Conservation (phyloP, 345 rosid genomes). For the Aethionema arabicum region DNA sequence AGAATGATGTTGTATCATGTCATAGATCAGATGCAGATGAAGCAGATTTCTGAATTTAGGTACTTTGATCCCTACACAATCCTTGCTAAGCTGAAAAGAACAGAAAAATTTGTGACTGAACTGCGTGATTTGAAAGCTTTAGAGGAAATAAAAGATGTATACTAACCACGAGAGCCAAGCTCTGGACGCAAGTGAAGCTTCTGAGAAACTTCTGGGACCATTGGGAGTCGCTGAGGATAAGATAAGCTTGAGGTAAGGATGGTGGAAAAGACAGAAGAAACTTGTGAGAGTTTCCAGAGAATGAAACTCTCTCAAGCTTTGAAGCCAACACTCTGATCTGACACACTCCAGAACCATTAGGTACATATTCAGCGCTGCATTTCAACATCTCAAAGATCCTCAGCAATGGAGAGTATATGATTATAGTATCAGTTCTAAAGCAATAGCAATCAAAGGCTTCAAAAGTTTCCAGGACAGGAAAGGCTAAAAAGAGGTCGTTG, state of each 20-base stretch:
- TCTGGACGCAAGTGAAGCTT: constrained; percentile 19
- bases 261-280: constrained; percentile 15
- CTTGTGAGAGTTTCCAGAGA: constrained; percentile 3
- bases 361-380: constrained; percentile 19
- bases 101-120: constrained; percentile 5
- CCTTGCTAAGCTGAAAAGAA: constrained; percentile 17
- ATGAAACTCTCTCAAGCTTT: constrained; percentile 22
- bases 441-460: constrained; percentile 11
- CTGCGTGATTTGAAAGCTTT: neutral
- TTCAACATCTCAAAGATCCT: constrained; percentile 19
- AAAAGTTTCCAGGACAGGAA: constrained; percentile 28
- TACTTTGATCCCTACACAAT: neutral
- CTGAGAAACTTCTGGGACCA: constrained; percentile 24
- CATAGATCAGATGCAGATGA: constrained; percentile 25
- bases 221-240: neutral
- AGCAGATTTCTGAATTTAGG: constrained; percentile 25
- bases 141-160: constrained; percentile 11
- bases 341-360: neutral
- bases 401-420: constrained; percentile 23
- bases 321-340: constrained; percentile 19
- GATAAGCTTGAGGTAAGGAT: constrained; percentile 26
- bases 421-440: constrained; percentile 15
- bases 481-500: constrained; percentile 1
- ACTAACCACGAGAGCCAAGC: constrained; percentile 30
- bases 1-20: constrained; percentile 5